Evolutionary conservation across 192 early-diverging fungal genomes (phyloP).

Genomic region (Coemansia sp.): DNA sequence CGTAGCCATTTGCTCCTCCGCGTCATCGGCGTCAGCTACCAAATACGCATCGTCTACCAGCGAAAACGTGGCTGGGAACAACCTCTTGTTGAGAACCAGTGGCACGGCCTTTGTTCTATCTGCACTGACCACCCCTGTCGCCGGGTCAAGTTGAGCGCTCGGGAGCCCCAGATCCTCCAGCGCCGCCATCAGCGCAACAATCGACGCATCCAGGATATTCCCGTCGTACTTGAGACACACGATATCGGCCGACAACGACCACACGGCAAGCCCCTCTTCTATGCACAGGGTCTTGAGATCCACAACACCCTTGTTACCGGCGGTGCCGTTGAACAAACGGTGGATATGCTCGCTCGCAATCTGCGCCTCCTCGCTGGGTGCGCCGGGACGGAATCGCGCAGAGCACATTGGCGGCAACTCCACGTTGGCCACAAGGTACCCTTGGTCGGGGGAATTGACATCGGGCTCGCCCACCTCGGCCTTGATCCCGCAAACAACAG

Average conservation of each 20-base stretch:
- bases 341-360: slow-evolving; percentile 75
- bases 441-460: slow-evolving; percentile 64
- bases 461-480: slow-evolving; percentile 86
- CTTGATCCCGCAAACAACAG: slow-evolving; percentile 91
- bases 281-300: slow-evolving; percentile 67
- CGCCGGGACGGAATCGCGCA: slow-evolving; percentile 77
- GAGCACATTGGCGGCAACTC: slow-evolving; percentile 91
- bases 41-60: slow-evolving; percentile 43
- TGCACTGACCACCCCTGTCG: slow-evolving; percentile 66
- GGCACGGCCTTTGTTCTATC: slow-evolving; percentile 16
- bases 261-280: slow-evolving; percentile 74
- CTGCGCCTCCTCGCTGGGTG: slow-evolving; percentile 83
- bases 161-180: slow-evolving; percentile 76
- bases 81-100: slow-evolving; percentile 17
- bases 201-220: slow-evolving; percentile 82
- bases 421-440: slow-evolving; percentile 91
- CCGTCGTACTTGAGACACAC: slow-evolving; percentile 91
- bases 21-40: slow-evolving; percentile 52
- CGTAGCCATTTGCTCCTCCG: slow-evolving; percentile 44
- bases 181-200: slow-evolving; percentile 78
- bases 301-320: slow-evolving; percentile 6
- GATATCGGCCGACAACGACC: slow-evolving; percentile 87
- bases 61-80: slow-evolving; percentile 41
- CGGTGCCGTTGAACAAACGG: slow-evolving; percentile 57
- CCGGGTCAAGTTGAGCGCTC: slow-evolving; percentile 63